phyloP scores from a whole-genome alignment of 108 stramenopile genomes.

The Parietichytrium sp. region DNA sequence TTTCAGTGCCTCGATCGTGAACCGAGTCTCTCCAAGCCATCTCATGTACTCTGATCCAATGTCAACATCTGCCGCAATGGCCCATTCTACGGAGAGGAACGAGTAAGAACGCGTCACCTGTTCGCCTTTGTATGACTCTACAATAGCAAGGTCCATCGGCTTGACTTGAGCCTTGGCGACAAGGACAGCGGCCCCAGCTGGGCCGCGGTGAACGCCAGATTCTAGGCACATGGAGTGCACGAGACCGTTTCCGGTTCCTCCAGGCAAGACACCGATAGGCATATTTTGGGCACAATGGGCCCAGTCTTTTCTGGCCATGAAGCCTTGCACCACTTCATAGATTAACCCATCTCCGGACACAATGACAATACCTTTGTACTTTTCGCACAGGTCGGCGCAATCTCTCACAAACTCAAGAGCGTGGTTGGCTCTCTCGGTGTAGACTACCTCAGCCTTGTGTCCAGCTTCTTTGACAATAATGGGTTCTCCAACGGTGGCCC shows the following conservation, averaged over 20 bases:
- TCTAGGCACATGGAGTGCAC: neutral
- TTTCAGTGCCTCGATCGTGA: neutral
- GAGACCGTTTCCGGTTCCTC: slow-evolving; percentile 10
- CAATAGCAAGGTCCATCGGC: neutral
- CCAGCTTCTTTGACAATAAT: neutral
- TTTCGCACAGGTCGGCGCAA: neutral
- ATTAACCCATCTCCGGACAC: neutral
- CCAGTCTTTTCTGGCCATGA: slow-evolving; percentile 17
- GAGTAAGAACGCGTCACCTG: neutral
- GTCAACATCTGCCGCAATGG: neutral
- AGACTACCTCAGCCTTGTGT: neutral
- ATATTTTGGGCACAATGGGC: neutral
- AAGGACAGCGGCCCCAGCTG: neutral
- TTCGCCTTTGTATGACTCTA: neutral
- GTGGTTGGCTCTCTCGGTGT: neutral
- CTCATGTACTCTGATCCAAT: slow-evolving; percentile 20
- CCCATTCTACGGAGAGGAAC: slow-evolving; percentile 23
- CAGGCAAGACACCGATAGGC: slow-evolving; percentile 15
- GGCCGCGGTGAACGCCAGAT: neutral
- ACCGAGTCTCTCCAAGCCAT: neutral
- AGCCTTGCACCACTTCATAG: slow-evolving; percentile 9
- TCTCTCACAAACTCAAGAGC: neutral
- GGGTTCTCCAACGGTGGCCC: neutral
- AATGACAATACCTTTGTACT: slow-evolving; percentile 24
- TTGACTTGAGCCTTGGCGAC: neutral